Conservation (phyloP, 352 stramenopile genomes). For the Bremia lactucae region DNA sequence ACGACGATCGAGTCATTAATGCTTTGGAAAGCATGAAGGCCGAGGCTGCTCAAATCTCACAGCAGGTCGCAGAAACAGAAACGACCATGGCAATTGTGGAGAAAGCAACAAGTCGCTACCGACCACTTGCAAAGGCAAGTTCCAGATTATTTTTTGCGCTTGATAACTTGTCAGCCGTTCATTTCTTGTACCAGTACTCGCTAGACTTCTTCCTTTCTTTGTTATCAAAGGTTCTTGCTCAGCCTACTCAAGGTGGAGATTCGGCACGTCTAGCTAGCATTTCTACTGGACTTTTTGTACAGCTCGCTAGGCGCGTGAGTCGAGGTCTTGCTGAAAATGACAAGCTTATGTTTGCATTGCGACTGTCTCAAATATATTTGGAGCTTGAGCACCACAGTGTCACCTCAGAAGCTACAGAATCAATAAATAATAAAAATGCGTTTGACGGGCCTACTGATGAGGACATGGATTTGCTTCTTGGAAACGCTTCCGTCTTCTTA, state of each 20-base stretch:
- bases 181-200: constrained; percentile 99
- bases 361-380: constrained; percentile 90
- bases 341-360: constrained; percentile 97
- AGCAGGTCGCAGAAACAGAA: constrained; percentile 82
- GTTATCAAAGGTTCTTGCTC: constrained; percentile 86
- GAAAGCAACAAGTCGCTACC: constrained; percentile 89
- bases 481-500: constrained; percentile 39
- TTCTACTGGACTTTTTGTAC: constrained; percentile 80
- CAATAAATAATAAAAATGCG: constrained; percentile 12
- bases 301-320: constrained; percentile 89
- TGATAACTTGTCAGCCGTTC: constrained; percentile 90
- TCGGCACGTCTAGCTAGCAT: constrained; percentile 49
- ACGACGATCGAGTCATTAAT: constrained; percentile 97
- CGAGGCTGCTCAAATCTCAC: constrained; percentile 93
- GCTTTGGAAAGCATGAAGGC: constrained; percentile 98
- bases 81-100: constrained; percentile 80
- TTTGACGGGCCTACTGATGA: constrained; percentile 62
- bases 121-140: constrained; percentile 87
- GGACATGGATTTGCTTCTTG: constrained; percentile 63
- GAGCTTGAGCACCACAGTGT: constrained; percentile 57
- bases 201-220: constrained; percentile 96
- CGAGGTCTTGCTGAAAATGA: constrained; percentile 92
- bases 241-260: constrained; percentile 19
- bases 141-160: constrained; percentile 89
- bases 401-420: constrained; percentile 21